Base-by-base conservation (phyloP, 345 rosid species). In the Excoecaria agallocha region DNA sequence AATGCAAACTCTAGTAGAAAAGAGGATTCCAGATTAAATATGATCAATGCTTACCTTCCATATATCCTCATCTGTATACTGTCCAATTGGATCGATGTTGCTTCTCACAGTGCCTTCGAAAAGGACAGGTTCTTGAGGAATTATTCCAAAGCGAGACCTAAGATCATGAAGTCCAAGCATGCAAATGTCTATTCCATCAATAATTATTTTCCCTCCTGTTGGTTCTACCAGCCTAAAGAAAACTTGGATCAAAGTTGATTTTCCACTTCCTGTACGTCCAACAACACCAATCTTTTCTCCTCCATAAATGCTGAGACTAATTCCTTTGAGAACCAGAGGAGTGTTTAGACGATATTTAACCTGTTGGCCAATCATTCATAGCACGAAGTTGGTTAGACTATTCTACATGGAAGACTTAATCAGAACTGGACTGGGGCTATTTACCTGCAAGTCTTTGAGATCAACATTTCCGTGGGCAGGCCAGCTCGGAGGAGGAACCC, bases 261-360 rank as follows among this genome's bases (percentile, higher is more conserved):
- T 93, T 77, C 99, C 99, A 62, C 99, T 89, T 68, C 98, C 99
- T 1, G 99, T 95, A 45, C 97, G 90, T 37, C 99, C 99, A 49
- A 93, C 99, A 20, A 92, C 84, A 45, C 97, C 99, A 11, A 95
- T 83, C 84, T 95, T 93, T 69, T 95, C 96, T 39, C 98, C 99
- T 17, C 97, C 98, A 2, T 76, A 72, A 78, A 95, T 90, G 85
- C 88, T 85, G 41, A 92, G 82, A 74, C 79, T 88, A 38, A 95
- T 84, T 68, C 99, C 99, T 77, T 87, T 91, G 76, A 95, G 88
- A 69, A 95, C 96, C 49, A 95, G 79, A 64, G 98, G 98, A 37
- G 96, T 92, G 84, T 82, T 89, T 8, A 96, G 94, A 2, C 98
- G 90, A 77, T 95, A 95, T 52, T 92, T 84, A 50, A 94, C 98